Evolutionary conservation across 2,329 filamentous ascomycete species (phyloP).

Genomic region (Hypomyces perniciosus): DNA sequence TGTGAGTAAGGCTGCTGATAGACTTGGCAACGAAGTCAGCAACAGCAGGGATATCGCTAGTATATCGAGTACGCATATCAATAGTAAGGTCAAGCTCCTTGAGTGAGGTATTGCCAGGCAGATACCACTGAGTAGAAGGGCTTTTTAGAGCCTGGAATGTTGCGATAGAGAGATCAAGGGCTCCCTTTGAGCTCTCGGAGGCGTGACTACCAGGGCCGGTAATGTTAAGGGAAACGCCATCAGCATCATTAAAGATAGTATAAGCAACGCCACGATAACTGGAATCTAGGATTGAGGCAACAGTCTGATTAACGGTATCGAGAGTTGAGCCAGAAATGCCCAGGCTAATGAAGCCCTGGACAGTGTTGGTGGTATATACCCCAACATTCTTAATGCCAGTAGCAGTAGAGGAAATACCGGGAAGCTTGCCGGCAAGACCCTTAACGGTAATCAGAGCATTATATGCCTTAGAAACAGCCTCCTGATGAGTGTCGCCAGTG

Average conservation of each 20-base stretch:
- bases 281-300: background rate
- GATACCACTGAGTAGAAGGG: too few species aligned
- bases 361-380: background rate
- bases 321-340: background rate
- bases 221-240: background rate
- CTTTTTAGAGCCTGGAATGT: too few species aligned
- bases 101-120: constrained; percentile 9
- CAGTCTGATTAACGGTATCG: background rate
- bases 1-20: background rate
- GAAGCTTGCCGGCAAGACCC: background rate
- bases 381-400: background rate
- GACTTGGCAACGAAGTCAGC: constrained; percentile 1
- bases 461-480: background rate
- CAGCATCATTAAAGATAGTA: background rate
- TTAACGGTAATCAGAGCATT: background rate
- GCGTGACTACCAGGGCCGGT: background rate
- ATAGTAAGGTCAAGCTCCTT: constrained; percentile 11
- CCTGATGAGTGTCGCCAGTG: background rate
- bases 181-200: background rate
- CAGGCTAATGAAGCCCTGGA: background rate
- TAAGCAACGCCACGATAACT: background rate
- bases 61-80: constrained; percentile 13
- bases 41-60: constrained; percentile 6
- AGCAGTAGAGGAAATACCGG: background rate
- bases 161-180: background rate